Evolutionary conservation across 768 basidiomycete species (phyloP), one percentile per base, ranked within the genome.

Genomic region (Kwoniella pini): DNA sequence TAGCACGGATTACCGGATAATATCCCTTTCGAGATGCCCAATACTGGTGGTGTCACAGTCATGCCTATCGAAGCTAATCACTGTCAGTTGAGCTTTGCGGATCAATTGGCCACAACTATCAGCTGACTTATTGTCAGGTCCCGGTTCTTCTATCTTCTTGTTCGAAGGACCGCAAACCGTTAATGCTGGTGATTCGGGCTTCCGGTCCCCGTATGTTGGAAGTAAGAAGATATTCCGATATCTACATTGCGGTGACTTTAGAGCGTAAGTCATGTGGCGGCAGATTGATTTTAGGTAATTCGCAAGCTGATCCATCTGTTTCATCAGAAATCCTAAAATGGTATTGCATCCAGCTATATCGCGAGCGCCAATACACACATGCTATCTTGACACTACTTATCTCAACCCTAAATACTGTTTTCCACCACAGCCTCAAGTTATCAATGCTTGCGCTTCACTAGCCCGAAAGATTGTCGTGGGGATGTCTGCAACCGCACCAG

Each of bases 1-100:
- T 52, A 77, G 74, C 83, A 88, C 69, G 86, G 91, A 4, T 81
- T 98, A 2, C 89, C 91, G 0, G 85, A 92, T 84, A 85, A 96
- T 76, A 80, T 81, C 0, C 83, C 91, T 0, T 87, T 85, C 0
- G 75, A 85, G 31, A 82, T 96, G 56, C 91, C 95, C 0, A 80
- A 89, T 66, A 91, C 91, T 0, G 85, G 86, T 26, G 93, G 93
- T 1, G 90, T 97, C 33, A 81, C 80, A 36, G 94, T 97, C 4
- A 97, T 92, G 1, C 84, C 94, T 39, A 91, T 99, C n/a, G 91
- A 96, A 71, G 96, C 95, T 10, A 98, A 99, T 76, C 96, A 98
- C 73, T 97, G 95, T 83, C 56, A 40, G 82, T 68, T n/a, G 19
- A 42, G n/a, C 3, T 19, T 24, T 49, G 28, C n/a, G n/a, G n/a